Evolutionary conservation across 1,284 basidiomycete genomes (phyloP), one percentile per base, ranked within the genome.

Genomic region (Agaricales sp.): DNA sequence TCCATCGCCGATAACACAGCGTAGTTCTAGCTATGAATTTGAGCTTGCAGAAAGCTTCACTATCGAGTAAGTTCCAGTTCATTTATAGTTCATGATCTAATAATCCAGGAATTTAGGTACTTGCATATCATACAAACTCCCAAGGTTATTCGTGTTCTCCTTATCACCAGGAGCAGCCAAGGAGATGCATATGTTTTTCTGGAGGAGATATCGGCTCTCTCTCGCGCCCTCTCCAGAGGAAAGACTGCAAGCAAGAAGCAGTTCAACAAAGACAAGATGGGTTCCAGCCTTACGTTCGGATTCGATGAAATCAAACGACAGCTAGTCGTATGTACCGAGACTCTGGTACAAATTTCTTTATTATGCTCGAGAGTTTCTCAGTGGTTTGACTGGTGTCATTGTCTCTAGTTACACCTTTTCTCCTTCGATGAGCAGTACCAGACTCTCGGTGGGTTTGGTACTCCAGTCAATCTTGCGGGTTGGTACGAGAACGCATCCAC

Each of bases 221-320:
- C 30, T n/a, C 11, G 30, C n/a, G 30, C 30, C 8, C 8, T 35
- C 30, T 11, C 11, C n/a, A n/a, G n/a, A n/a, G n/a, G 30, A 35
- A 35, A 35, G 30, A n/a, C n/a, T n/a, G 30, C 30, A 35, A 8
- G n/a, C n/a, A 35, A n/a, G 30, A 35, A 35, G 30, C 11, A 11
- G 30, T n/a, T 35, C 11, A 35, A n/a, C 43, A 65, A 63, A 4
- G 68, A 70, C 50, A 75, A 70, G 53, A 64, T 76, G 2, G 78
- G 75, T 0, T 56, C 61, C 1, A 57, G 71, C 4, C 63, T 68
- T 37, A 13, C 71, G 2, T 47, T 79, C 2, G 63, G 77, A 0
- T 77, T 69, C 49, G 73, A 80, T 38, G 78, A 80, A 54, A 55
- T 57, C 4, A 75, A 70, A 52, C 67, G 69, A 0, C 67, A 68